phyloP scores from a whole-genome alignment of 805 yeast species.

The Barnettozyma sp. region DNA sequence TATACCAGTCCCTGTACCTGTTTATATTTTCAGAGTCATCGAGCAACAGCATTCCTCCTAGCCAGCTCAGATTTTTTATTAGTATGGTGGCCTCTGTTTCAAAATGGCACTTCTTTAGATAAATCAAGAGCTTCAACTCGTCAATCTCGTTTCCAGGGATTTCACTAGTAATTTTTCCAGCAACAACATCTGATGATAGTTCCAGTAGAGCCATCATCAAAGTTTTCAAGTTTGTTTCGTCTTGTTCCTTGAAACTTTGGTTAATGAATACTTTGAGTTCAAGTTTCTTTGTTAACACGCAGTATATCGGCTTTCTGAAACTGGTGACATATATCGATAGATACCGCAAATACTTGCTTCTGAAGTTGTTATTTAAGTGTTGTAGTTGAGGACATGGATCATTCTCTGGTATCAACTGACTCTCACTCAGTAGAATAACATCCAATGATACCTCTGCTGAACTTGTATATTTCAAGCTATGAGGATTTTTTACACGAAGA shows the following conservation, averaged over 20 bases:
- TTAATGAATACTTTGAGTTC: slow-evolving; percentile 18
- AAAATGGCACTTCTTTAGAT: slow-evolving; percentile 18
- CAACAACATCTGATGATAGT: slow-evolving; percentile 18
- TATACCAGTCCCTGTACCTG: slow-evolving; percentile 24
- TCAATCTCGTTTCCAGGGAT: slow-evolving; percentile 9
- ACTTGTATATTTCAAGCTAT: slow-evolving; percentile 16
- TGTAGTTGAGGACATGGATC: slow-evolving; percentile 14
- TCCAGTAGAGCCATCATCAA: slow-evolving; percentile 22
- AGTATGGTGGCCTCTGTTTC: slow-evolving; percentile 22
- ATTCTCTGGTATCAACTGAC: slow-evolving; percentile 23
- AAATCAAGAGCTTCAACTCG: slow-evolving; percentile 18
- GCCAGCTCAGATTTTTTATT: slow-evolving; percentile 24
- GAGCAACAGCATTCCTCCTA: slow-evolving; percentile 21
- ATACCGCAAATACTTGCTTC: slow-evolving; percentile 15
- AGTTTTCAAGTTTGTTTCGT: slow-evolving; percentile 20
- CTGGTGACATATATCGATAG: slow-evolving; percentile 15
- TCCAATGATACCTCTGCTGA: slow-evolving; percentile 28
- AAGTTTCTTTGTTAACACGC: slow-evolving; percentile 11
- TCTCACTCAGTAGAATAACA: slow-evolving; percentile 27
- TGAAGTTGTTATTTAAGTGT: slow-evolving; percentile 19
- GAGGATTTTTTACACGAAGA: slow-evolving; percentile 25
- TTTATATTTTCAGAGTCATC: slow-evolving; percentile 19
- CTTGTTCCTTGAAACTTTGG: slow-evolving; percentile 18
- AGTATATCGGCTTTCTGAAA: slow-evolving; percentile 22
- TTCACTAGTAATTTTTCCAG: slow-evolving; percentile 6